Percentiles rank a stretch among this genome's conserved stretches.
Conservation (phyloP, 139 green algal species). For the Axilococcus clingmanii region DNA sequence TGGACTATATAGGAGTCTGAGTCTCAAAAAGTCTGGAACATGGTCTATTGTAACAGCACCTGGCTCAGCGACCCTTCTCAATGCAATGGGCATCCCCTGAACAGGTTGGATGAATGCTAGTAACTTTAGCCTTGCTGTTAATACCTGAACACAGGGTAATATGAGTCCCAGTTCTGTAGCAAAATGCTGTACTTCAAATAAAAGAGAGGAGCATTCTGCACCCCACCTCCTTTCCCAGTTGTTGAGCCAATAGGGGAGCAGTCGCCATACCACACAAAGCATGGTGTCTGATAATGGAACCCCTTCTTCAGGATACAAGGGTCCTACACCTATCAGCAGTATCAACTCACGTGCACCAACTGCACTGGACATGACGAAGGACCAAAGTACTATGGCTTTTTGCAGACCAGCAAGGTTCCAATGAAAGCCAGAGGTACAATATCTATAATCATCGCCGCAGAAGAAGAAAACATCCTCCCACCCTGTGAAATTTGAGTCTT, state of each 20-base stretch:
- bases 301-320: slow-evolving; percentile 66
- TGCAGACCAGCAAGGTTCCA: slow-evolving; percentile 61
- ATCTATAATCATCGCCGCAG: slow-evolving; percentile 48
- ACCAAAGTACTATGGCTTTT: slow-evolving; percentile 63
- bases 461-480: slow-evolving; percentile 62
- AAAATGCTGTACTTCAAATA: slow-evolving; percentile 85
- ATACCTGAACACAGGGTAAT: slow-evolving; percentile 67
- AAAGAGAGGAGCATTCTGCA: slow-evolving; percentile 40
- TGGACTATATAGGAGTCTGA: too few relatives aligned
- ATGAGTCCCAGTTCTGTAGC: slow-evolving; percentile 77
- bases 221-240: slow-evolving; percentile 68
- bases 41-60: not conserved
- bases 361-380: slow-evolving; percentile 49
- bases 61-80: not conserved
- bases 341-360: slow-evolving; percentile 50
- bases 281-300: slow-evolving; percentile 66
- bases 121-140: slow-evolving; percentile 59
- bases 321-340: slow-evolving; percentile 44
- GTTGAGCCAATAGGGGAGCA: slow-evolving; percentile 84
- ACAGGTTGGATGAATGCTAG: slow-evolving; percentile 51
- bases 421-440: slow-evolving; percentile 57
- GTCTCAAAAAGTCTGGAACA: too few relatives aligned
- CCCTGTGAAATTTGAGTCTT: slow-evolving; percentile 8
- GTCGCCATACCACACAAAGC: slow-evolving; percentile 68
- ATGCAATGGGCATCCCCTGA: slow-evolving; percentile 11